phyloP scores from a whole-genome alignment of 176 grass and related monocot species.

The Avena sativa region DNA sequence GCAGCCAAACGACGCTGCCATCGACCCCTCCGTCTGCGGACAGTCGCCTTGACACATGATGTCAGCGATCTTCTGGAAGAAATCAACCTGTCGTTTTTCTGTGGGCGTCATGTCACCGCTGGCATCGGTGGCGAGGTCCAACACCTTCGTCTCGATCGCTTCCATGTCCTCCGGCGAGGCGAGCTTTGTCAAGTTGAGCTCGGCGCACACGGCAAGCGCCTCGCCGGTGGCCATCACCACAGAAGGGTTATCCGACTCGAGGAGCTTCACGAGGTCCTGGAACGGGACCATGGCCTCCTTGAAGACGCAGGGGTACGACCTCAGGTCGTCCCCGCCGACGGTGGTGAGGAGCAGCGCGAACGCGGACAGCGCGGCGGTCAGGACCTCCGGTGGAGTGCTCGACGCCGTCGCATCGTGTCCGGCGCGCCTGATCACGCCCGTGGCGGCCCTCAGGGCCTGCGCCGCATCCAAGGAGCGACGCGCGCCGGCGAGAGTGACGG shows the following conservation, averaged over 20 bases:
- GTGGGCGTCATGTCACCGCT: neutral
- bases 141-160: neutral
- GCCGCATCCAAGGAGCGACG: neutral
- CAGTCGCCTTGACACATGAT: constrained; percentile 11
- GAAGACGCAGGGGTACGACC: neutral
- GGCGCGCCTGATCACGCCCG: neutral
- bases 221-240: constrained; percentile 36
- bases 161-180: constrained; percentile 32
- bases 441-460: neutral
- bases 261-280: constrained; percentile 4
- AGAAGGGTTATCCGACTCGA: neutral
- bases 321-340: neutral
- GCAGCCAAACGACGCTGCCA: neutral
- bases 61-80: constrained; percentile 33
- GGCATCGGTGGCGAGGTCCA: neutral
- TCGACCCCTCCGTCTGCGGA: neutral
- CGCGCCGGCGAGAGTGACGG: constrained; percentile 32
- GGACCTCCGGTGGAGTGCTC: neutral
- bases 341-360: constrained; percentile 38
- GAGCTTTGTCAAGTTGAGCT: constrained; percentile 27
- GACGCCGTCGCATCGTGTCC: neutral
- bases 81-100: constrained; percentile 1
- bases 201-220: constrained; percentile 34
- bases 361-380: constrained; percentile 11
- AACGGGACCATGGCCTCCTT: neutral